These are phyloP conservation scores for Moesziomyces sp. DNA, from an alignment of 1,284 basidiomycete species.

Conservation along the genomic window DNA sequence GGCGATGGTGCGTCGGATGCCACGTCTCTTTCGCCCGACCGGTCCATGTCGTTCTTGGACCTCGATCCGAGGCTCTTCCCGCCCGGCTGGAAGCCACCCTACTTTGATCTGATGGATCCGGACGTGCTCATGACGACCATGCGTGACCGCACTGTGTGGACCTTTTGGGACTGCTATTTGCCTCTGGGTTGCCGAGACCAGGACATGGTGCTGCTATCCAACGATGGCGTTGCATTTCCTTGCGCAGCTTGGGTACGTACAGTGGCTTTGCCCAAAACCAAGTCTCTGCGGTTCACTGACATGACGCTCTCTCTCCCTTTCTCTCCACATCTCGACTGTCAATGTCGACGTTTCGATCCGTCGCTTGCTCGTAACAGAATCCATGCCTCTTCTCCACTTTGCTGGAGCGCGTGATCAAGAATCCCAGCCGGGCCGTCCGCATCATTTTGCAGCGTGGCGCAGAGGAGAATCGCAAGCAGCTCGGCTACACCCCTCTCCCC, in stretches of 20 bases:
- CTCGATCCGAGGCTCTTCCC: slow-evolving; percentile 19
- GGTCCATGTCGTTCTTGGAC: slow-evolving; percentile 8
- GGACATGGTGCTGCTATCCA: slow-evolving; percentile 40
- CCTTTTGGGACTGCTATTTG: slow-evolving; percentile 50
- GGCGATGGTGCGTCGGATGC: slow-evolving; percentile 15
- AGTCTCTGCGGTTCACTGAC: too few species aligned
- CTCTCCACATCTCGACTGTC: too few species aligned
- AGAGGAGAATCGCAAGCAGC: slow-evolving; percentile 22
- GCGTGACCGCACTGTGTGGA: slow-evolving; percentile 40
- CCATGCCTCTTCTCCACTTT: slow-evolving; percentile 40
- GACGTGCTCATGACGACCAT: slow-evolving; percentile 19
- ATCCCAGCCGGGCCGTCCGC: slow-evolving; percentile 14
- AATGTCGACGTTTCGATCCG: too few species aligned
- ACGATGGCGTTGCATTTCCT: slow-evolving; percentile 38
- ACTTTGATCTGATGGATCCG: slow-evolving; percentile 37
- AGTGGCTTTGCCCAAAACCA: too few species aligned
- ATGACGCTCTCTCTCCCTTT: too few species aligned
- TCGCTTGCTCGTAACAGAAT: slow-evolving; percentile 9
- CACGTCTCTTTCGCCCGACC: slow-evolving; percentile 4
- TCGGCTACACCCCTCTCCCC: slow-evolving; percentile 32
- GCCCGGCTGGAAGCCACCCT: slow-evolving; percentile 21
- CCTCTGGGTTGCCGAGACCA: slow-evolving; percentile 45
- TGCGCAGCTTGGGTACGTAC: slow-evolving; percentile 33
- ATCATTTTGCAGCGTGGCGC: slow-evolving; percentile 16
- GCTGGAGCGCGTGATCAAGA: slow-evolving; percentile 24